Evolutionary conservation across 1,139 yeast species (phyloP), one percentile per base, ranked within the genome.

Genomic region (Komagataea norvegica): DNA sequence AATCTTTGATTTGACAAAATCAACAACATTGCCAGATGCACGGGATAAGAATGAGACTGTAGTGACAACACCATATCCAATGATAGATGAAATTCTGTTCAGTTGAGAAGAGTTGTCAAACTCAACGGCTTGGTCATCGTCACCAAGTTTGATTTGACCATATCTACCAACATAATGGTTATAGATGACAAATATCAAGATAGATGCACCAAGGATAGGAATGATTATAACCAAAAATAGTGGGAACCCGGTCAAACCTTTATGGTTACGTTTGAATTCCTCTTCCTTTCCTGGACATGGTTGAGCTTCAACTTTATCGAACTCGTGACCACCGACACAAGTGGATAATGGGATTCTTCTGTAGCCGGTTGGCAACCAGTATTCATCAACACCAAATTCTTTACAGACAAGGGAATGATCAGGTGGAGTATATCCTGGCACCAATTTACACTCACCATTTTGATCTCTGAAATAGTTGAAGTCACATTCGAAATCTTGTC

Each of bases 401-500:
- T 61, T 62, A 59, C 99, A 93, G 42, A 74, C 68, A 28, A 69
- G 75, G n/a, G 73, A 67, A 38, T 80, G 79, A 48, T 83, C 87
- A 4, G 75, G 71, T 8, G 95, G 87, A 4, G 72, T 58, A 38
- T 76, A 67, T 0, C 96, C 97, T 11, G 73, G 66, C 13, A 87
- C 84, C 33, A 88, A 71, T 55, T 79, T 79, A 63, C 98, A 93
- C 3, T 94, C 82, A 16, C 94, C 94, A 55, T 88, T 96, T 4
- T 58, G 54, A 37, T 79, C 81, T 44, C 83, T 72, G 45, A 61
- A 74, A 57, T 68, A 89, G 61, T 89, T 89, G 65, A 79, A 86
- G 57, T 91, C 98, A 71, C 99, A 91, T 61, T 91, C 99, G 55
- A 68, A 93, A 60, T 91, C 99, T 41, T 76, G 72, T 58, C 96